Percentiles rank a stretch among this genome's conserved stretches.
Conservation (phyloP, 257 asterid species). For the Galeopsis tetrahit region DNA sequence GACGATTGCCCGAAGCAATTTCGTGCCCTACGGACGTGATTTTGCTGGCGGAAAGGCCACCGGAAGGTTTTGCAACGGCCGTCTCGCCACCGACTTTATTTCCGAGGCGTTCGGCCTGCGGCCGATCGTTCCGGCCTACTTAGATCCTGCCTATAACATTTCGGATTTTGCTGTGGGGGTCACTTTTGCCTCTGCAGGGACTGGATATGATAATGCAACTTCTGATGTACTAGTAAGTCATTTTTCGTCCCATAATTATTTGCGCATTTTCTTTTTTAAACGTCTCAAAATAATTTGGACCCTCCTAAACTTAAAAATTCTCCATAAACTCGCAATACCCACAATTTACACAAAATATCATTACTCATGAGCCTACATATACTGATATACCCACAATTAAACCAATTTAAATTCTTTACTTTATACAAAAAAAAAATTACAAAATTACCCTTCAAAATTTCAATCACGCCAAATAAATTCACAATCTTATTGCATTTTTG, state of each 20-base stretch:
- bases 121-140: slow-evolving; percentile 71
- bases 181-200: slow-evolving; percentile 93
- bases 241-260: not conserved
- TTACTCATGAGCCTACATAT: too few relatives aligned
- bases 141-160: slow-evolving; percentile 75
- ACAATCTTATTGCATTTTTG: too few relatives aligned
- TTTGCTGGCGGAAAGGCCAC: slow-evolving; percentile 67
- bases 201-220: slow-evolving; percentile 85
- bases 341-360: too few relatives aligned
- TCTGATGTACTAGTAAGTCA: slow-evolving; percentile 71
- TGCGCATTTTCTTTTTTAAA: too few relatives aligned
- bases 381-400: too few relatives aligned
- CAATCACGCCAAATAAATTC: too few relatives aligned
- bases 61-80: slow-evolving; percentile 84
- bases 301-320: too few relatives aligned
- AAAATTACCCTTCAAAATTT: too few relatives aligned
- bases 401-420: too few relatives aligned
- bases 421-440: too few relatives aligned
- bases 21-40: slow-evolving; percentile 84
- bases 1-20: slow-evolving; percentile 75
- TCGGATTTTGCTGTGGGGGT: slow-evolving; percentile 79
- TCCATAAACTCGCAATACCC: too few relatives aligned
- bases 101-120: slow-evolving; percentile 75
- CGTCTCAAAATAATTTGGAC: too few relatives aligned
- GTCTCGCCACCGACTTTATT: slow-evolving; percentile 74